Percentiles rank a stretch among this genome's conserved stretches.
These are phyloP conservation scores for Pulveroboletus ridleyi DNA, from an alignment of 1,284 basidiomycete species.

Conservation along the genomic window DNA sequence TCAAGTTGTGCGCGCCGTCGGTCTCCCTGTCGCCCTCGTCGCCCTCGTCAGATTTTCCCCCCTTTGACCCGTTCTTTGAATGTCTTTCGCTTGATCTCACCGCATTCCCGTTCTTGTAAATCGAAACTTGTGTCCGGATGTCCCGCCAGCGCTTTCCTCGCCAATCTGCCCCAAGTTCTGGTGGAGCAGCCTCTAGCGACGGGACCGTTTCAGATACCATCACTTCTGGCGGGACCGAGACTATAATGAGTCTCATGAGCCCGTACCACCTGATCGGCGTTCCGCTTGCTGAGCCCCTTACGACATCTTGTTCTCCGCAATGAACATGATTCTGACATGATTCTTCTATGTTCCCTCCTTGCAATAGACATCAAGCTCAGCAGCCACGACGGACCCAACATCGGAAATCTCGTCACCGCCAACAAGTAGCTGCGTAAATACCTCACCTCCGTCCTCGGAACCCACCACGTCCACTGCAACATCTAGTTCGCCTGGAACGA, in stretches of 20 bases:
- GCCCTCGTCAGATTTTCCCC: neutral
- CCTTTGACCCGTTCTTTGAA: neutral
- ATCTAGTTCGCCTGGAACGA: slow-evolving; percentile 11
- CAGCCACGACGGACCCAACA: neutral
- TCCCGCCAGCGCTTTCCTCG: slow-evolving; percentile 4
- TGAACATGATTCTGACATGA: neutral
- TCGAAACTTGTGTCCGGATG: neutral
- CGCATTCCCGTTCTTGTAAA: neutral
- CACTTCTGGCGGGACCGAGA: neutral
- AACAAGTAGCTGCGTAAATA: neutral
- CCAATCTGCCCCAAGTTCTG: slow-evolving; percentile 3
- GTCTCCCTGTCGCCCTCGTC: neutral
- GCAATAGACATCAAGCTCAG: slow-evolving; percentile 7
- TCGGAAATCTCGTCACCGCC: neutral
- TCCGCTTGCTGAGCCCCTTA: neutral
- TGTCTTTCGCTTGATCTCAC: neutral
- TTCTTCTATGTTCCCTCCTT: neutral
- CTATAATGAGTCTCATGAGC: neutral
- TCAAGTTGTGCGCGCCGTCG: neutral
- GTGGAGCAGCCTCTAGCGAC: neutral
- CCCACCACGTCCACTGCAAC: slow-evolving; percentile 2
- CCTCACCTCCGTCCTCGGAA: neutral
- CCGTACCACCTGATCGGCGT: neutral
- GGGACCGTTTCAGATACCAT: neutral
- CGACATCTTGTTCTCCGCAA: neutral